Percentiles rank a stretch among this genome's conserved stretches.
Evolutionary conservation across 495 filamentous ascomycete genomes (phyloP).

Genomic region (Trichoderma virens): DNA sequence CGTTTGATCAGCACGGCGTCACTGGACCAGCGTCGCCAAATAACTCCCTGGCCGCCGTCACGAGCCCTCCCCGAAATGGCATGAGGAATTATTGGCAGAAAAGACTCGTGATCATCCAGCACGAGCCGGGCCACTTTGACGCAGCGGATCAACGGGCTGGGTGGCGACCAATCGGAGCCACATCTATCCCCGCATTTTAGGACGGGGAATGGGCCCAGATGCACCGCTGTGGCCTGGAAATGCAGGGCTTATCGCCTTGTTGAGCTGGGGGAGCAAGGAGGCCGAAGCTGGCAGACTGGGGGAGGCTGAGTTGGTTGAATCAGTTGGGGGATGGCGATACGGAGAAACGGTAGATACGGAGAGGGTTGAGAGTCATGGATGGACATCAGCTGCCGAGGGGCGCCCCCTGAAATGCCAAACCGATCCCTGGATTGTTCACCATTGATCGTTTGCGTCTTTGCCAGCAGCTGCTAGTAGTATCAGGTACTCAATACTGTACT

Average conservation of each 20-base stretch:
- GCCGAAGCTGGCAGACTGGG: background rate
- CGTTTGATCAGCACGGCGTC: constrained; percentile 1
- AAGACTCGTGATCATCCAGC: background rate
- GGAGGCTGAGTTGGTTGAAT: too few species aligned
- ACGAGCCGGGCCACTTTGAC: background rate
- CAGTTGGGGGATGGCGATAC: background rate
- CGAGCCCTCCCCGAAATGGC: background rate
- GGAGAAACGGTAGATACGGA: background rate
- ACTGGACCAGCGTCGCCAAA: background rate
- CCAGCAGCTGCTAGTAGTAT: too few species aligned
- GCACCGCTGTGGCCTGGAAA: constrained; percentile 4
- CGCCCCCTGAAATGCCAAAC: constrained; percentile 1
- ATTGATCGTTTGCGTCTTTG: background rate
- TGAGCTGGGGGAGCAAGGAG: constrained; percentile 8
- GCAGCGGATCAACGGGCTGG: background rate
- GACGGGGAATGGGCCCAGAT: background rate
- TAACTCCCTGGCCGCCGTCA: background rate
- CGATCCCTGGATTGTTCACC: background rate
- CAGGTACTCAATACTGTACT: too few species aligned
- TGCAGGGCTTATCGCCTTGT: constrained; percentile 6
- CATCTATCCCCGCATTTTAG: constrained; percentile 4
- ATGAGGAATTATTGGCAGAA: background rate
- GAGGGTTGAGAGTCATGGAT: background rate
- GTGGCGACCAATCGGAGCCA: constrained; percentile 1
- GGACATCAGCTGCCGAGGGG: background rate